Conservation (phyloP, 73 alveolate genomes). For the Effrenium voratum region DNA sequence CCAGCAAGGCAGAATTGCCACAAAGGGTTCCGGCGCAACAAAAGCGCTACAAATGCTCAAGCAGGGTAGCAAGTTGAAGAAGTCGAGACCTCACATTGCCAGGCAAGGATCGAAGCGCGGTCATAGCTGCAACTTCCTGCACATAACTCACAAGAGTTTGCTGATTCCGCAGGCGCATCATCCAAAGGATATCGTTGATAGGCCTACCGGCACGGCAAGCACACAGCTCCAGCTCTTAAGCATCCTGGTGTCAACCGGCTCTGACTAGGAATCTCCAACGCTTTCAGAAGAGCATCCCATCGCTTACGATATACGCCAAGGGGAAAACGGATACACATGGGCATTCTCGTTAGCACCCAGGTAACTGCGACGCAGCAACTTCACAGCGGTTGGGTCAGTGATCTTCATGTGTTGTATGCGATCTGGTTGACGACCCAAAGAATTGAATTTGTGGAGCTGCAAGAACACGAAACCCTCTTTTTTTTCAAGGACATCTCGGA, state of each 20-base stretch:
- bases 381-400: background rate
- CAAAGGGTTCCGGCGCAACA: no score
- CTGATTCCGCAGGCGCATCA: background rate
- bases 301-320: background rate
- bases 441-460: background rate
- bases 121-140: constrained; percentile 11
- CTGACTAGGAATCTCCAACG: background rate
- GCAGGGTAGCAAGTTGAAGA: no score
- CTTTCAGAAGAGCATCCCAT: background rate
- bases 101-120: no score
- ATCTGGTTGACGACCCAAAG: background rate
- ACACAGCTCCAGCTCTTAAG: background rate
- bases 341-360: background rate
- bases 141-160: background rate
- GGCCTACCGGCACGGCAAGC: background rate
- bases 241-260: background rate
- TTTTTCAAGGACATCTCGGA: background rate
- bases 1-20: no score
- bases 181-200: background rate
- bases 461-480: background rate
- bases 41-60: no score
- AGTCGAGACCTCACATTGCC: no score
- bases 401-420: background rate
- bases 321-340: background rate
- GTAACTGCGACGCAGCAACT: background rate